These are phyloP conservation scores for Davidsoniella virescens DNA, from an alignment of 2,329 filamentous ascomycete genomes.

Conservation along the genomic window DNA sequence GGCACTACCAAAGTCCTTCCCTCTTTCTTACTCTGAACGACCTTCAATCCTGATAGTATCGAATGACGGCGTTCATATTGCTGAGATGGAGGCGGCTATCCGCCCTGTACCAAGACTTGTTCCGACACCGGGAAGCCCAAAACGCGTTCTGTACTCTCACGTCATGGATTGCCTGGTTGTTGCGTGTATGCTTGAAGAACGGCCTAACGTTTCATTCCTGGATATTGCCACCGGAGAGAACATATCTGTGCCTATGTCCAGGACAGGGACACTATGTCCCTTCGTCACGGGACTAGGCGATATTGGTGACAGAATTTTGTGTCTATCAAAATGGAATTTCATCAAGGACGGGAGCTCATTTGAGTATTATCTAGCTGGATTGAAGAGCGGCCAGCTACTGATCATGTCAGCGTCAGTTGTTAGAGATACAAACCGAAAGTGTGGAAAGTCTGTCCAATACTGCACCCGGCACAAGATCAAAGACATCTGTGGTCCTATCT, in stretches of 20 bases:
- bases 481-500: conserved; percentile 31
- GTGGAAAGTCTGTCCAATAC: conserved; percentile 29
- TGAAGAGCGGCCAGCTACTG: conserved; percentile 36
- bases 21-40: neutral
- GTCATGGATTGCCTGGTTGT: conserved; percentile 36
- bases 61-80: conserved; percentile 33
- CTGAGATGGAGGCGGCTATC: conserved; percentile 30
- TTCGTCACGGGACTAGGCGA: conserved; percentile 42
- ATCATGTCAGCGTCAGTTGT: conserved; percentile 29
- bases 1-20: conserved; percentile 1
- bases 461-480: conserved; percentile 36
- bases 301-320: conserved; percentile 39
- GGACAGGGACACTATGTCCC: conserved; percentile 23
- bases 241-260: conserved; percentile 32
- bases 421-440: conserved; percentile 6
- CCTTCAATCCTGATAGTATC: conserved; percentile 27
- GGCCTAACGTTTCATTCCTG: conserved; percentile 37
- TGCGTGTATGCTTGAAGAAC: conserved; percentile 27
- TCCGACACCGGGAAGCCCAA: conserved; percentile 30
- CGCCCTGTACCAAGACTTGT: conserved; percentile 35
- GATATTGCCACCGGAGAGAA: conserved; percentile 37
- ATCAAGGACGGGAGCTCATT: conserved; percentile 40
- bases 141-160: conserved; percentile 38
- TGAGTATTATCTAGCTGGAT: conserved; percentile 46
- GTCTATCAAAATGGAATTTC: conserved; percentile 48